Percentiles rank a stretch among this genome's conserved stretches.
Conservation (phyloP, 805 yeast species). For the Kodamaea kakaduensis region DNA sequence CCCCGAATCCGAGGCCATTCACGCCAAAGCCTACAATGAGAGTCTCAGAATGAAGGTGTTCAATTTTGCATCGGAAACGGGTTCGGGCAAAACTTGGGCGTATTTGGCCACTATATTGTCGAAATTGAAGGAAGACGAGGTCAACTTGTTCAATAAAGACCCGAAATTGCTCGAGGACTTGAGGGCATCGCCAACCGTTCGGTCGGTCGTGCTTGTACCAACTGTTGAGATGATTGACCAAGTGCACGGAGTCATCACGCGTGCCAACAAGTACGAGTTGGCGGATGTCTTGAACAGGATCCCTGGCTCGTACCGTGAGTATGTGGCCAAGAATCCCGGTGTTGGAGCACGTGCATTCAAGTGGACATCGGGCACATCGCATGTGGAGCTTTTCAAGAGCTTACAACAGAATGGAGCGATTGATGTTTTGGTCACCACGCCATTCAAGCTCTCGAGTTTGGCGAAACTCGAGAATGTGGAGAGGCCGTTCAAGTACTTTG, state of each 20-base stretch:
- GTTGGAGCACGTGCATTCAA: slow-evolving; percentile 47
- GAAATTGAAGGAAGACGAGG: slow-evolving; percentile 57
- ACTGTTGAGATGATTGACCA: slow-evolving; percentile 87
- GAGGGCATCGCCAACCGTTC: slow-evolving; percentile 37
- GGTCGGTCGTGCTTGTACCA: slow-evolving; percentile 79
- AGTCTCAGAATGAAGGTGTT: slow-evolving; percentile 48
- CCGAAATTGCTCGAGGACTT: slow-evolving; percentile 19
- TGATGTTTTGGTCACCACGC: slow-evolving; percentile 83
- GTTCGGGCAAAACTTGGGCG: slow-evolving; percentile 95
- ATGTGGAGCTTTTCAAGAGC: slow-evolving; percentile 46
- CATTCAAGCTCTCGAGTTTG: slow-evolving; percentile 59
- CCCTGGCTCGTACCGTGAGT: slow-evolving; percentile 18
- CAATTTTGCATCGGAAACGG: slow-evolving; percentile 93
- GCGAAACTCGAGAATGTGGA: slow-evolving; percentile 27
- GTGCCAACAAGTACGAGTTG: slow-evolving; percentile 22
- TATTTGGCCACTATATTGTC: slow-evolving; percentile 75
- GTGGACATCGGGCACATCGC: slow-evolving; percentile 62
- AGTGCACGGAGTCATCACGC: slow-evolving; percentile 47
- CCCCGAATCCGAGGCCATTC: slow-evolving; percentile 21
- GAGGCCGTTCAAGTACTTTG: slow-evolving; percentile 36
- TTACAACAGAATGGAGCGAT: slow-evolving; percentile 45
- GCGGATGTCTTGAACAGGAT: slow-evolving; percentile 21
- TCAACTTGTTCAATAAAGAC: slow-evolving; percentile 19
- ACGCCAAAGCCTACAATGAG: slow-evolving; percentile 28
- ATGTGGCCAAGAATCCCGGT: slow-evolving; percentile 22